Evolutionary conservation across 2,329 filamentous ascomycete genomes (phyloP).

Genomic region (Sphaerulina vaccinii): DNA sequence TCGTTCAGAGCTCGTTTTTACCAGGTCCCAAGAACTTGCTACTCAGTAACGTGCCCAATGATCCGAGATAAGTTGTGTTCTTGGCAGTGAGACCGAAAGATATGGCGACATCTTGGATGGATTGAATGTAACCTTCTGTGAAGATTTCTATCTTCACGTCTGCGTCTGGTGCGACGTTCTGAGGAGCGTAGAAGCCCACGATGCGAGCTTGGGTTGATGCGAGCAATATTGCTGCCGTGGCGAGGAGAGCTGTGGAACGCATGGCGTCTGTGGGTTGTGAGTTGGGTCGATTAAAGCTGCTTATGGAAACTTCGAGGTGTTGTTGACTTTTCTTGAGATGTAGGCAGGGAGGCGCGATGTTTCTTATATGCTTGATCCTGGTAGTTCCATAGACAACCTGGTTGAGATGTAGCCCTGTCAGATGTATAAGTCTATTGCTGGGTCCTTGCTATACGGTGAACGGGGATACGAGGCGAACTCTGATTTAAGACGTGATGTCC

Average conservation of each 20-base stretch:
- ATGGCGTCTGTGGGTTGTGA: too few relatives aligned
- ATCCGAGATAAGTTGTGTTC: constrained; percentile 6
- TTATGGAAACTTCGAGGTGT: too few relatives aligned
- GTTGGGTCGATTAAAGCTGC: too few relatives aligned
- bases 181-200: constrained; percentile 45
- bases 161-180: constrained; percentile 42
- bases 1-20: too few relatives aligned
- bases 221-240: constrained; percentile 13
- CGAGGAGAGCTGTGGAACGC: constrained; percentile 11
- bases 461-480: neutral
- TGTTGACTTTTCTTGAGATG: too few relatives aligned
- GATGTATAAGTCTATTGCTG: neutral
- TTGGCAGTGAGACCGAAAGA: constrained; percentile 40
- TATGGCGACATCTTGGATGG: constrained; percentile 47
- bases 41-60: constrained; percentile 15
- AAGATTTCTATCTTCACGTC: constrained; percentile 42
- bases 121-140: constrained; percentile 48
- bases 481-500: neutral
- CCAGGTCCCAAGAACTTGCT: constrained; percentile 21
- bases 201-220: constrained; percentile 42
- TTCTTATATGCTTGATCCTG: neutral
- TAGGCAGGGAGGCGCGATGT: neutral
- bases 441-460: neutral
- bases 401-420: neutral
- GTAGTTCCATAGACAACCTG: neutral